phyloP scores from a whole-genome alignment of 2,329 filamentous ascomycete species.

The Raffaelea deltoideospora region DNA sequence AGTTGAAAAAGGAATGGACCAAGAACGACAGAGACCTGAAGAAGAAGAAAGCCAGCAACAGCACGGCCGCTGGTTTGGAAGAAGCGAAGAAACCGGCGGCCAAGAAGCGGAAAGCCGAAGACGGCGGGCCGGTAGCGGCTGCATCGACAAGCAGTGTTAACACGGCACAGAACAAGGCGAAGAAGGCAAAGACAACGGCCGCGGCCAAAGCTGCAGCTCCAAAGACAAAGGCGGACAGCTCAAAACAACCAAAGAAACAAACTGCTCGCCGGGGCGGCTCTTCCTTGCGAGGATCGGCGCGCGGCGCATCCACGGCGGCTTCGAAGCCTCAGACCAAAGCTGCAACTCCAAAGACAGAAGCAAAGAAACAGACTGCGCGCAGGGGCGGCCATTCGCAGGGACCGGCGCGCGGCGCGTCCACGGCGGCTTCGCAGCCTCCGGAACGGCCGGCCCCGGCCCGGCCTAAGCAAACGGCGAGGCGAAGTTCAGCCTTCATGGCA shows the following conservation, averaged over 20 bases:
- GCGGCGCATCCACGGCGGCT: too few species aligned
- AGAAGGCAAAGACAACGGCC: conserved; percentile 1
- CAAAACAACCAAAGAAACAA: background rate
- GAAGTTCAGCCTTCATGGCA: conserved; percentile 1
- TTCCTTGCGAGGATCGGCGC: too few species aligned
- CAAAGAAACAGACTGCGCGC: conserved; percentile 2
- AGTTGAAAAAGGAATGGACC: conserved; percentile 41
- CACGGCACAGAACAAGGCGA: background rate
- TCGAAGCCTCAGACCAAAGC: background rate
- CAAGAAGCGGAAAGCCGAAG: conserved; percentile 1
- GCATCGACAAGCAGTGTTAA: background rate
- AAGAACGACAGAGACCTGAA: conserved; percentile 2
- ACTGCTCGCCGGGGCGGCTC: too few species aligned
- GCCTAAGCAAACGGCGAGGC: conserved; percentile 1
- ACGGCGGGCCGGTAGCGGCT: background rate
- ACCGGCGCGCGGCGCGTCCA: background rate
- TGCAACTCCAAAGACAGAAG: background rate
- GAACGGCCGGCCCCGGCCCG: background rate
- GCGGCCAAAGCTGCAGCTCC: background rate
- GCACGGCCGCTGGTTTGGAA: background rate
- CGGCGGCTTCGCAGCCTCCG: background rate
- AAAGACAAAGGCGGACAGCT: background rate
- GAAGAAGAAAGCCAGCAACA: background rate
- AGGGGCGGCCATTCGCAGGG: conserved; percentile 1
- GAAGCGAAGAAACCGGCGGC: background rate